A percentile compares a stretch with the other conserved stretches of the same genome.
Conservation (phyloP, 768 basidiomycete genomes). For the Grammothele lineata region DNA sequence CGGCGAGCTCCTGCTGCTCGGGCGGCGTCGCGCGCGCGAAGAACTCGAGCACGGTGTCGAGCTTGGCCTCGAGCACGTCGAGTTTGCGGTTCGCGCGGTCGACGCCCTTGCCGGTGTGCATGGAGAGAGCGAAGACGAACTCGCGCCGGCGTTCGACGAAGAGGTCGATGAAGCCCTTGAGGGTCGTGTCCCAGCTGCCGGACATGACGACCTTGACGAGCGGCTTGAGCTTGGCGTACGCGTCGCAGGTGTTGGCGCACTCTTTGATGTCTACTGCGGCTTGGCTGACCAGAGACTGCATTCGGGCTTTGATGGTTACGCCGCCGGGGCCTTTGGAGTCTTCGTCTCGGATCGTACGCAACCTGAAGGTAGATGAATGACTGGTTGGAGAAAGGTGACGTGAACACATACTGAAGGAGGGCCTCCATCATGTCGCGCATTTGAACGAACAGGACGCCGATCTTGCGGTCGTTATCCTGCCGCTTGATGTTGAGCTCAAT, state of each 20-base stretch:
- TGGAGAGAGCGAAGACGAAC: conserved; percentile 25
- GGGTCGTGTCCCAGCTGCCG: conserved; percentile 25
- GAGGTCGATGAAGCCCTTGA: conserved; percentile 16
- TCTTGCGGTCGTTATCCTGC: conserved; percentile 47
- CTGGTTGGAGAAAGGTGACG: too few relatives aligned
- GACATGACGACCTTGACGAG: conserved; percentile 27
- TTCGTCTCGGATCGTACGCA: not conserved
- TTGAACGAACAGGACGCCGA: conserved; percentile 40
- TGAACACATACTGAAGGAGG: conserved; percentile 42
- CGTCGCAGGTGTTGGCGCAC: conserved; percentile 30
- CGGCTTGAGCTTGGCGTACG: conserved; percentile 27
- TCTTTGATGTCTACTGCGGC: conserved; percentile 28
- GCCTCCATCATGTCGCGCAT: conserved; percentile 49
- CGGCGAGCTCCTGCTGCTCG: conserved; percentile 33
- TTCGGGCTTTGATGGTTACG: conserved; percentile 28
- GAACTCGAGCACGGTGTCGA: conserved; percentile 33
- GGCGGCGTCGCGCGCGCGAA: conserved; percentile 38
- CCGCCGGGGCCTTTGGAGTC: conserved; percentile 24
- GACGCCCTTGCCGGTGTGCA: conserved; percentile 25
- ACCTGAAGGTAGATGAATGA: too few relatives aligned
- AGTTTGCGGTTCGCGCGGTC: conserved; percentile 20
- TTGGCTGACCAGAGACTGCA: conserved; percentile 26
- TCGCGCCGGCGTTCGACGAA: conserved; percentile 26
- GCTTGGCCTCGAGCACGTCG: conserved; percentile 1
- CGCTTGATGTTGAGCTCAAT: conserved; percentile 44